These are phyloP conservation scores for Penicillium coffeae DNA, from an alignment of 495 filamentous ascomycete genomes.

Conservation along the genomic window DNA sequence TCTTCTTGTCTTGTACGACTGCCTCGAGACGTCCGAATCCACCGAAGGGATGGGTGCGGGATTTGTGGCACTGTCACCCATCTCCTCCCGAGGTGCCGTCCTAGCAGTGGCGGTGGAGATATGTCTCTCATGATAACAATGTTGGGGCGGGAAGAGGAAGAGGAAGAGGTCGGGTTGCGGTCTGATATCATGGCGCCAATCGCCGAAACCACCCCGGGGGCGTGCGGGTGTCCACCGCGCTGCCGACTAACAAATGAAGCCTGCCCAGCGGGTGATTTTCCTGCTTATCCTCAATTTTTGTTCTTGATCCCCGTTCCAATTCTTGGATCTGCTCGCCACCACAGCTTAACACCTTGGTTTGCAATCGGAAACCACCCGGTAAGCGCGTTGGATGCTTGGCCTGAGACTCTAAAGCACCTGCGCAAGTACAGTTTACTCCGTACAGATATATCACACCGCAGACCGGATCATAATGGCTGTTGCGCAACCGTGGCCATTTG, in stretches of 20 bases:
- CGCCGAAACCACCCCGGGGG: background rate
- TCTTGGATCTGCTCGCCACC: too few relatives aligned
- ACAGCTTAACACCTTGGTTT: background rate
- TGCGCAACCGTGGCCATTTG: background rate
- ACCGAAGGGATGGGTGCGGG: background rate
- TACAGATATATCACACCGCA: background rate
- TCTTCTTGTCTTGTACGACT: constrained; percentile 6
- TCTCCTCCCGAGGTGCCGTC: too few relatives aligned
- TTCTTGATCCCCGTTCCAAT: too few relatives aligned
- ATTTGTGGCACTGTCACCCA: background rate
- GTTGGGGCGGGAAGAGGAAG: too few relatives aligned
- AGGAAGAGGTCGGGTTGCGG: background rate
- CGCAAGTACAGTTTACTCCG: too few relatives aligned
- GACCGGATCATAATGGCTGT: background rate
- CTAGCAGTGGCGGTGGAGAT: too few relatives aligned
- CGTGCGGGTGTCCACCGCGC: background rate
- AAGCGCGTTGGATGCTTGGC: background rate
- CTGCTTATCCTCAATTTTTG: background rate
- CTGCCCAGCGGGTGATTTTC: background rate
- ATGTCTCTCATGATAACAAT: background rate
- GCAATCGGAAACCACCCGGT: background rate
- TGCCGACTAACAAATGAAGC: background rate
- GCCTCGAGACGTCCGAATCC: constrained; percentile 1
- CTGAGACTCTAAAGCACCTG: too few relatives aligned
- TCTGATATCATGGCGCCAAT: background rate